Conservation (phyloP, 2,329 filamentous ascomycete species). For the Colletotrichum sp. region DNA sequence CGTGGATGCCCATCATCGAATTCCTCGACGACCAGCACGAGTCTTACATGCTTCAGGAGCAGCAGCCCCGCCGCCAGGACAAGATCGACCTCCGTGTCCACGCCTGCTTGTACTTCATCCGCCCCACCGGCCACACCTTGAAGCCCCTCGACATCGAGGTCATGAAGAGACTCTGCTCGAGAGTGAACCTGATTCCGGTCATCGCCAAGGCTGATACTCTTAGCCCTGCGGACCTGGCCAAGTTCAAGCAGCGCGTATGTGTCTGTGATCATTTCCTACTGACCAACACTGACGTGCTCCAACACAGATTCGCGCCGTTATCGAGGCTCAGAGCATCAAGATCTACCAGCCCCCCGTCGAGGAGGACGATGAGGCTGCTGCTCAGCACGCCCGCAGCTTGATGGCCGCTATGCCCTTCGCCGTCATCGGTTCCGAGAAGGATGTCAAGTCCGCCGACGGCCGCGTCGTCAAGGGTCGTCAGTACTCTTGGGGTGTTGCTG, state of each 20-base stretch:
- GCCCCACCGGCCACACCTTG: slow-evolving; percentile 95
- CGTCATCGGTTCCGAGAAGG: slow-evolving; percentile 98
- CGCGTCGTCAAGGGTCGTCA: slow-evolving; percentile 98
- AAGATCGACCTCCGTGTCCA: slow-evolving; percentile 99
- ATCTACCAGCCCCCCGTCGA: slow-evolving; percentile 98
- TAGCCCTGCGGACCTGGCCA: slow-evolving; percentile 87
- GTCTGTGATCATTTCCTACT: not conserved
- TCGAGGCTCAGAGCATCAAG: slow-evolving; percentile 99
- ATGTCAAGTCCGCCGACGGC: slow-evolving; percentile 94
- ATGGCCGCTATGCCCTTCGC: slow-evolving; percentile 99
- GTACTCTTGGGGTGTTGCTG: slow-evolving; percentile 98
- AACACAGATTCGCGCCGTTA: slow-evolving; percentile 84
- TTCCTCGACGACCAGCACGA: slow-evolving; percentile 99
- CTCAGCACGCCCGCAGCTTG: slow-evolving; percentile 90
- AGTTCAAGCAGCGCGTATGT: slow-evolving; percentile 93
- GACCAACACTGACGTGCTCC: not conserved
- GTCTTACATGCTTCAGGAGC: slow-evolving; percentile 99
- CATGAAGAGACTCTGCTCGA: slow-evolving; percentile 98
- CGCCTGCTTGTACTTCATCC: slow-evolving; percentile 98
- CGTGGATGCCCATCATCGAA: slow-evolving; percentile 99
- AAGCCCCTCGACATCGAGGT: slow-evolving; percentile 99
- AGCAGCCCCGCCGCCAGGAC: slow-evolving; percentile 95
- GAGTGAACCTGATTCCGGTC: slow-evolving; percentile 97
- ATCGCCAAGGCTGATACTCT: slow-evolving; percentile 98
- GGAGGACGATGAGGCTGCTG: slow-evolving; percentile 96